Evolutionary conservation across 441 rosid species (phyloP).

Genomic region (Mallotus repandus): DNA sequence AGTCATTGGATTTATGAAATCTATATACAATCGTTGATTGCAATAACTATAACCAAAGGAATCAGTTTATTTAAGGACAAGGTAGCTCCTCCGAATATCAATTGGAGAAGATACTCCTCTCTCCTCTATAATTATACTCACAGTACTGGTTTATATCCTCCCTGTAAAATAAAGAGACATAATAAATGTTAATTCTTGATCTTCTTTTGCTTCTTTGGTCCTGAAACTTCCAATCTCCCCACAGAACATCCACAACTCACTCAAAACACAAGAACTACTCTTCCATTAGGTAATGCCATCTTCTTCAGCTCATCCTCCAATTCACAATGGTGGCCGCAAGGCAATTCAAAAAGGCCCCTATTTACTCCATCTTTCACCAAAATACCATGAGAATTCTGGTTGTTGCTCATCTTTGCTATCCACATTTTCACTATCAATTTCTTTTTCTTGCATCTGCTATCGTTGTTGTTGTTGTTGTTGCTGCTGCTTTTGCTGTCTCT

Average conservation of each 20-base stretch:
- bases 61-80: constrained; percentile 53
- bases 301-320: constrained; percentile 81
- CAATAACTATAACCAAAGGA: too few species aligned
- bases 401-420: too few species aligned
- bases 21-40: constrained; percentile 42
- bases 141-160: constrained; percentile 34
- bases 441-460: too few species aligned
- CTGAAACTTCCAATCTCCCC: constrained; percentile 86
- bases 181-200: constrained; percentile 58
- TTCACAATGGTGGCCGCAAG: constrained; percentile 69
- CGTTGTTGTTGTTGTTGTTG: too few species aligned
- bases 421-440: too few species aligned
- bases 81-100: constrained; percentile 32
- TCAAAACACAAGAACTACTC: constrained; percentile 75
- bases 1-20: too few species aligned
- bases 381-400: constrained; percentile 38
- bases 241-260: constrained; percentile 86
- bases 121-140: constrained; percentile 38
- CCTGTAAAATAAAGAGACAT: constrained; percentile 24
- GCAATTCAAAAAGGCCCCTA: constrained; percentile 67
- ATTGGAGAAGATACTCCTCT: constrained; percentile 43
- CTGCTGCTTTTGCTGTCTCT: too few species aligned
- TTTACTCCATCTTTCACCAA: constrained; percentile 44
- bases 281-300: constrained; percentile 87
- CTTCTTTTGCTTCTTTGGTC: constrained; percentile 78